Evolutionary conservation across 176 grass and related monocot genomes (phyloP).

Genomic region (Lolium perenne): DNA sequence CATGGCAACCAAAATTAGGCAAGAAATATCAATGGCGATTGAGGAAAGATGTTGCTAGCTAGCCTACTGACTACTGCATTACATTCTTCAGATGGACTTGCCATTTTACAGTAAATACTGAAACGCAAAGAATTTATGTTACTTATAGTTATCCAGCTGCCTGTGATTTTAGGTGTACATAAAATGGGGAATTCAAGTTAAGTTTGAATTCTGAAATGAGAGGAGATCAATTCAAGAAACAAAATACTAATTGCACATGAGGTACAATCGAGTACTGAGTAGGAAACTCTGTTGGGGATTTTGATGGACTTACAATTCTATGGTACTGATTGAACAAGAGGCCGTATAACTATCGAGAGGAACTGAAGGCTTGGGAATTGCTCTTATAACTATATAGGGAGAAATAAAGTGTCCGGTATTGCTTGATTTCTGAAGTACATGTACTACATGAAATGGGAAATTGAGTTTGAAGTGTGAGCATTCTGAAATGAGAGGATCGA

Average conservation of each 20-base stretch:
- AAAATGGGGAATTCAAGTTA: not conserved
- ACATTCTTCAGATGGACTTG: not conserved
- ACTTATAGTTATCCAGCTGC: too few species aligned
- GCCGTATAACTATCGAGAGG: not conserved
- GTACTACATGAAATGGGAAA: not conserved
- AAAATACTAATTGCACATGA: not conserved
- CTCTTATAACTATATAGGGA: not conserved
- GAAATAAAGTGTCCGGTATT: not conserved
- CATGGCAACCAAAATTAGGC: not conserved
- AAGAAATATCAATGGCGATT: not conserved
- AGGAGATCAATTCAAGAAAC: not conserved
- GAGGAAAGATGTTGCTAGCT: not conserved
- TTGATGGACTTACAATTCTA: not conserved
- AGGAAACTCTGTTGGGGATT: not conserved
- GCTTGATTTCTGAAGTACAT: not conserved
- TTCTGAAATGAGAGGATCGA: slow-evolving; percentile 1
- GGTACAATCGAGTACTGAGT: not conserved
- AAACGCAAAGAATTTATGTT: not conserved
- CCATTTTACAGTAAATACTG: not conserved
- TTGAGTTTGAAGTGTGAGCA: not conserved
- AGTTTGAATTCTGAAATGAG: not conserved
- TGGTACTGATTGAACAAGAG: not conserved
- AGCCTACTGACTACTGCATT: not conserved
- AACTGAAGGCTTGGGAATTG: not conserved
- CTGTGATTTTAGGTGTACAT: not conserved